phyloP scores from a whole-genome alignment of 768 basidiomycete species.

The Rhodosporidiobolus odoratus region DNA sequence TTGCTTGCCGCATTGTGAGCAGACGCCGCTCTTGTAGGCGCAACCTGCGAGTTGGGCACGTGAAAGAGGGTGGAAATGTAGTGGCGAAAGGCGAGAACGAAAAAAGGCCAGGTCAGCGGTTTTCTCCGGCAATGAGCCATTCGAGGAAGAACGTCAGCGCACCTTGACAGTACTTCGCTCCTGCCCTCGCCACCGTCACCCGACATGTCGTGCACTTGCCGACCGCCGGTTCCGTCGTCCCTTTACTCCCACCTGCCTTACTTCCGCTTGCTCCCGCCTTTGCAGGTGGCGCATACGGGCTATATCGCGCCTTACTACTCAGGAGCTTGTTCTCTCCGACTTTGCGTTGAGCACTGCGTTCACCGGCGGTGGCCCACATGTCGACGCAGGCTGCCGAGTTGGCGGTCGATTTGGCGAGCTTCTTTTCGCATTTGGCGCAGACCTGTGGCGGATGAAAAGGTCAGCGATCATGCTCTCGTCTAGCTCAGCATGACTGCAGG shows the following conservation, averaged over 20 bases:
- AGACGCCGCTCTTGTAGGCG: not conserved
- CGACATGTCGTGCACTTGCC: constrained; percentile 33
- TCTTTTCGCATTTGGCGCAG: constrained; percentile 39
- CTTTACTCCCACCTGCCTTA: not conserved
- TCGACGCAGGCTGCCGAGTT: constrained; percentile 16
- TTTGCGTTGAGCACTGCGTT: constrained; percentile 15
- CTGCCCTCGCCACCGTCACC: constrained; percentile 17
- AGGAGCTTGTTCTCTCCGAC: constrained; percentile 39
- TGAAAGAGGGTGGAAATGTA: not conserved
- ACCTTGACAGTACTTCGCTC: constrained; percentile 38
- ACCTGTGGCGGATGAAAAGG: not conserved
- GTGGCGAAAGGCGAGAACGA: not conserved
- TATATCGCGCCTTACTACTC: constrained; percentile 23
- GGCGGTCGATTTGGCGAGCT: constrained; percentile 25
- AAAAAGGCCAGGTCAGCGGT: not conserved
- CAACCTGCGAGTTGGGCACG: not conserved
- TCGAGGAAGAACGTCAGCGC: not conserved
- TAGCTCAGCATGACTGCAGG: not conserved
- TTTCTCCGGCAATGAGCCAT: not conserved
- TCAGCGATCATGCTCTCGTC: too few relatives aligned
- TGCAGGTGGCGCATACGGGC: constrained; percentile 28
- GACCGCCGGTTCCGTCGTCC: constrained; percentile 13
- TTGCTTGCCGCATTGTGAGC: not conserved
- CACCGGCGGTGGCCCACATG: constrained; percentile 20
- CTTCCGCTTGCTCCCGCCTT: not conserved